These are phyloP conservation scores for Neopestalotiopsis clavispora DNA, from an alignment of 2,329 filamentous ascomycete genomes.

Conservation along the genomic window DNA sequence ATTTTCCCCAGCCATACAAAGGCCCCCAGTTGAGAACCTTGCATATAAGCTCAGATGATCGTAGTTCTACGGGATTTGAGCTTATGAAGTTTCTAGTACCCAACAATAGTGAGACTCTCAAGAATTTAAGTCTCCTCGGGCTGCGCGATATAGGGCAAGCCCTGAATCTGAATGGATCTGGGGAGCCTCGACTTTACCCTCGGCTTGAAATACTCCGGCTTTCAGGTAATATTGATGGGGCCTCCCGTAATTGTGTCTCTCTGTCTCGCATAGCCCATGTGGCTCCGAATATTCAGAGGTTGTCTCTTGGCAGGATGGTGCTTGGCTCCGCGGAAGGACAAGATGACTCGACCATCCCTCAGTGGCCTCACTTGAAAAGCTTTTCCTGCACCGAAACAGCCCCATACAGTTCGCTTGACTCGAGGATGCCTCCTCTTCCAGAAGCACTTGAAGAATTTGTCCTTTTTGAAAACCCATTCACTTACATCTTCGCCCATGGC, in stretches of 20 bases:
- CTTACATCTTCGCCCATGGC: no score
- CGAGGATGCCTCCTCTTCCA: neutral
- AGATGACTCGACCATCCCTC: neutral
- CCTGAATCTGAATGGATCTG: no score
- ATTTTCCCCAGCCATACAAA: neutral
- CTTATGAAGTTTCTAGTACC: neutral
- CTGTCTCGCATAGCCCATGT: neutral
- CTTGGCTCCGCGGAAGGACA: neutral
- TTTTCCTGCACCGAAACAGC: neutral
- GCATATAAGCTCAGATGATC: neutral
- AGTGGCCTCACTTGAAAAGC: neutral
- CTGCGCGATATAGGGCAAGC: neutral
- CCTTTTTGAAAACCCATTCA: neutral
- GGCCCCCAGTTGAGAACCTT: neutral
- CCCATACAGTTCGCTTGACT: neutral
- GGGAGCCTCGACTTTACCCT: neutral
- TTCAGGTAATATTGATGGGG: neutral
- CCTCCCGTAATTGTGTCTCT: no score
- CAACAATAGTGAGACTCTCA: neutral
- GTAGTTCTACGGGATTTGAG: no score
- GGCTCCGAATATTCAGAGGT: conserved; percentile 1
- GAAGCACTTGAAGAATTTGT: conserved; percentile 5
- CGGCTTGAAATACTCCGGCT: neutral
- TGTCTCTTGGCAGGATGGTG: neutral
- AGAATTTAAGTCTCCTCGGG: neutral